A percentile compares a stretch with the other conserved stretches of the same genome.
Conservation (phyloP, 306 rosid species). For the Quercus cerris region DNA sequence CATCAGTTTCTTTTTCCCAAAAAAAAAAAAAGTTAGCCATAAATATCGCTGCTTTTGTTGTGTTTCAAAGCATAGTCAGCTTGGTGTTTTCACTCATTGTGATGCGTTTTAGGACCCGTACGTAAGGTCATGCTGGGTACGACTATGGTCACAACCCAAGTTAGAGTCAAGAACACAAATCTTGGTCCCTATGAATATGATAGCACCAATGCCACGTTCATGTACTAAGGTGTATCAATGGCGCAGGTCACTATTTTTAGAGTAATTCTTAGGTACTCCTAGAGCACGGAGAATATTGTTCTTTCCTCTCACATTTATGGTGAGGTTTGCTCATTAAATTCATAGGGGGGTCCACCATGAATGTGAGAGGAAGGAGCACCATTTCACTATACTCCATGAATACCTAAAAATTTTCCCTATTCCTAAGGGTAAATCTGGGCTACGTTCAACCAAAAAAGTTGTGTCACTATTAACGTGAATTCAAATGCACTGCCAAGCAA, state of each 20-base stretch:
- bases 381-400: too few species aligned
- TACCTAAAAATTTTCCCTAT: not conserved
- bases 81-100: slow-evolving; percentile 3
- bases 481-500: not conserved
- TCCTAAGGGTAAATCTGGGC: not conserved
- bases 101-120: slow-evolving; percentile 12
- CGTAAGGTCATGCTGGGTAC: slow-evolving; percentile 8
- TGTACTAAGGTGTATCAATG: not conserved
- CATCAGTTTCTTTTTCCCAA: too few species aligned
- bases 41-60: slow-evolving; percentile 7
- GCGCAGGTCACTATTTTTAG: not conserved
- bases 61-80: slow-evolving; percentile 18
- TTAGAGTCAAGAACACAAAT: slow-evolving; percentile 4
- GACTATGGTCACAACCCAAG: not conserved
- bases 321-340: too few species aligned
- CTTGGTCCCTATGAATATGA: slow-evolving; percentile 15
- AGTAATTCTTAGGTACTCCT: too few species aligned
- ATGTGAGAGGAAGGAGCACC: too few species aligned
- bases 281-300: too few species aligned
- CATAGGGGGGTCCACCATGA: too few species aligned
- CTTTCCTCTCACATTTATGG: too few species aligned
- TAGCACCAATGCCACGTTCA: not conserved
- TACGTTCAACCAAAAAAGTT: slow-evolving; percentile 14
- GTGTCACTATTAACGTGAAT: not conserved
- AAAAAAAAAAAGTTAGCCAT: not conserved